Evolutionary conservation across 2,329 filamentous ascomycete species (phyloP).

Genomic region (Penicillium sp.): DNA sequence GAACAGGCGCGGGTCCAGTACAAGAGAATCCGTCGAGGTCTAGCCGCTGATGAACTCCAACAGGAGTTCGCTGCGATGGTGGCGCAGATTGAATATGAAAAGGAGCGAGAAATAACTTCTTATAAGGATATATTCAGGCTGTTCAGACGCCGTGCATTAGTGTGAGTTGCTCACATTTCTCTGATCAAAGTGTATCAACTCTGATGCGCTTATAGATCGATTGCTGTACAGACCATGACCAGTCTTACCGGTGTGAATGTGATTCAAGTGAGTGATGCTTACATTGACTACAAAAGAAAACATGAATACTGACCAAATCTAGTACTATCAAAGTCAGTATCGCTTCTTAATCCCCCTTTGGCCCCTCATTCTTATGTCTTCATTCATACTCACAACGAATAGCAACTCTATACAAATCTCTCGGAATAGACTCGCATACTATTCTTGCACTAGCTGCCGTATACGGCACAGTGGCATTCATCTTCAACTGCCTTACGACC

Average conservation of each 20-base stretch:
- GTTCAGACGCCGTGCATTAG: conserved; percentile 46
- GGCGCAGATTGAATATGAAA: conserved; percentile 50
- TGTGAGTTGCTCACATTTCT: conserved; percentile 25
- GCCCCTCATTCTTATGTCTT: no score
- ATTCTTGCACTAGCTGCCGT: conserved; percentile 49
- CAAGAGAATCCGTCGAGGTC: conserved; percentile 41
- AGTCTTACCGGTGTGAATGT: conserved; percentile 51
- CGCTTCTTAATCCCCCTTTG: no score
- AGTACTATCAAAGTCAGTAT: conserved; percentile 23
- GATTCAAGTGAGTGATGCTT: no score
- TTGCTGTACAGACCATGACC: conserved; percentile 52
- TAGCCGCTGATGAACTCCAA: conserved; percentile 38
- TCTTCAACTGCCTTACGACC: conserved; percentile 46
- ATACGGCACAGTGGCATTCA: conserved; percentile 48
- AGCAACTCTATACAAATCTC: conserved; percentile 48
- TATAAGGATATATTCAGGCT: conserved; percentile 46
- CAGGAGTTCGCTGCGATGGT: conserved; percentile 50
- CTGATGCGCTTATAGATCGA: conserved; percentile 35
- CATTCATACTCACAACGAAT: no score
- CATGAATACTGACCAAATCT: no score
- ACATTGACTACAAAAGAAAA: no score
- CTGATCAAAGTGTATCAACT: no score
- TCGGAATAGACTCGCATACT: conserved; percentile 44
- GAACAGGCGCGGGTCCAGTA: conserved; percentile 45
- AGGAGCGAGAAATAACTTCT: conserved; percentile 47